A percentile compares a stretch with the other conserved stretches of the same genome.
These are phyloP conservation scores for Saturnispora hagleri DNA, from an alignment of 805 yeast genomes.

Conservation along the genomic window DNA sequence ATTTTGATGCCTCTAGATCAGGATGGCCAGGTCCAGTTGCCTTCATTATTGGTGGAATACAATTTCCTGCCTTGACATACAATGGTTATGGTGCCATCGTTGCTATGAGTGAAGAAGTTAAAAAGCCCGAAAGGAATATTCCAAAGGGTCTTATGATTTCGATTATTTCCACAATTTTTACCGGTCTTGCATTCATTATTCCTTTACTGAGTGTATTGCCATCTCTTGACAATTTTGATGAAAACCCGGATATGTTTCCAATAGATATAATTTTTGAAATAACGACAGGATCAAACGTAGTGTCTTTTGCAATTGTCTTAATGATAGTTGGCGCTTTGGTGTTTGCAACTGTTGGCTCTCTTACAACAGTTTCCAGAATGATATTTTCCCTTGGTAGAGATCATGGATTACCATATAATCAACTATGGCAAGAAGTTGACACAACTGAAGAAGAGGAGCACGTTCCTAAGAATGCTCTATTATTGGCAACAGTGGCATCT, in stretches of 20 bases:
- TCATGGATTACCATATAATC: constrained; percentile 62
- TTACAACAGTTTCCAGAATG: constrained; percentile 76
- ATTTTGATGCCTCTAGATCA: constrained; percentile 61
- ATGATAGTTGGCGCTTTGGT: constrained; percentile 60
- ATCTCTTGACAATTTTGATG: constrained; percentile 48
- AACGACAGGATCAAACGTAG: constrained; percentile 57
- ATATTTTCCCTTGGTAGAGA: constrained; percentile 79
- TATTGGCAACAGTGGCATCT: constrained; percentile 55
- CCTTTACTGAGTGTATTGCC: constrained; percentile 70
- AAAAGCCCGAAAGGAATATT: constrained; percentile 61
- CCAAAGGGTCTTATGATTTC: constrained; percentile 66
- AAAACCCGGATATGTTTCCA: constrained; percentile 64
- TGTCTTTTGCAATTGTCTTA: constrained; percentile 59
- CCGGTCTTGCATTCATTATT: constrained; percentile 62
- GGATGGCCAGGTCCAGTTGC: constrained; percentile 72
- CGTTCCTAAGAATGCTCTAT: constrained; percentile 63
- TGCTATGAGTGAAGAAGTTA: constrained; percentile 75
- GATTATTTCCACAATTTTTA: constrained; percentile 52
- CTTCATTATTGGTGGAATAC: constrained; percentile 72
- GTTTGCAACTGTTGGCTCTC: constrained; percentile 71
- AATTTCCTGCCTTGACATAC: constrained; percentile 68
- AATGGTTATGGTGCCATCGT: constrained; percentile 80
- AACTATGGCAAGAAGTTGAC: constrained; percentile 59
- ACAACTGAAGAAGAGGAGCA: constrained; percentile 40
- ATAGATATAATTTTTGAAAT: constrained; percentile 67